A percentile compares a stretch with the other conserved stretches of the same genome.
phyloP scores from a whole-genome alignment of 441 rosid species.

The Breynia disticha region DNA sequence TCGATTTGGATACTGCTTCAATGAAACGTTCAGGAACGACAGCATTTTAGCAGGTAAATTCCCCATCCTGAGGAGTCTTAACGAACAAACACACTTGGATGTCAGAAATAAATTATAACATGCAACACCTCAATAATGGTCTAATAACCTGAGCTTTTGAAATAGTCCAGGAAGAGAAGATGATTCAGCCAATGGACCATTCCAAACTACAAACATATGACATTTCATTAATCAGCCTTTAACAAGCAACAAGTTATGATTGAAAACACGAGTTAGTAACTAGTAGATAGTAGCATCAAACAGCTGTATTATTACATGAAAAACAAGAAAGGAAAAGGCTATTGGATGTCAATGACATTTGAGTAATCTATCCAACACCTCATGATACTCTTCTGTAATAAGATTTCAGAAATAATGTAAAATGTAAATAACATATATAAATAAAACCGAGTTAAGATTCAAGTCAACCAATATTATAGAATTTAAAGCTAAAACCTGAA shows the following conservation, averaged over 20 bases:
- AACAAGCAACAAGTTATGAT: too few species aligned
- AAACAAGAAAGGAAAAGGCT: too few species aligned
- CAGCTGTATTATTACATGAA: too few species aligned
- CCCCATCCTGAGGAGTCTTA: constrained; percentile 80
- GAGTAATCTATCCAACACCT: constrained; percentile 57
- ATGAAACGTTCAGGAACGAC: constrained; percentile 79
- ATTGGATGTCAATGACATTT: constrained; percentile 34
- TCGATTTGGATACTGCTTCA: too few species aligned
- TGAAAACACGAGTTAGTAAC: too few species aligned
- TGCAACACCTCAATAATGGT: too few species aligned
- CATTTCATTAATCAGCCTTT: too few species aligned
- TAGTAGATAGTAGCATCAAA: too few species aligned
- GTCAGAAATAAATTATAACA: background rate
- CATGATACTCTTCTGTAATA: constrained; percentile 71
- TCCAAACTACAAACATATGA: constrained; percentile 51
- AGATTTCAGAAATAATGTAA: constrained; percentile 6
- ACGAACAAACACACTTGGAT: constrained; percentile 5
- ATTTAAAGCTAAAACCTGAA: constrained; percentile 41
- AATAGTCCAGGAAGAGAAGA: constrained; percentile 79
- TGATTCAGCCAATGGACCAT: constrained; percentile 68
- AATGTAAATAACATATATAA: background rate
- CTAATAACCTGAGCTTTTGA: constrained; percentile 56
- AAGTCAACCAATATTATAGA: background rate
- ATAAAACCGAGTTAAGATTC: background rate
- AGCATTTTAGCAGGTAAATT: constrained; percentile 86